Conservation (phyloP, 495 filamentous ascomycete genomes). For the Aspergillus panamensis region DNA sequence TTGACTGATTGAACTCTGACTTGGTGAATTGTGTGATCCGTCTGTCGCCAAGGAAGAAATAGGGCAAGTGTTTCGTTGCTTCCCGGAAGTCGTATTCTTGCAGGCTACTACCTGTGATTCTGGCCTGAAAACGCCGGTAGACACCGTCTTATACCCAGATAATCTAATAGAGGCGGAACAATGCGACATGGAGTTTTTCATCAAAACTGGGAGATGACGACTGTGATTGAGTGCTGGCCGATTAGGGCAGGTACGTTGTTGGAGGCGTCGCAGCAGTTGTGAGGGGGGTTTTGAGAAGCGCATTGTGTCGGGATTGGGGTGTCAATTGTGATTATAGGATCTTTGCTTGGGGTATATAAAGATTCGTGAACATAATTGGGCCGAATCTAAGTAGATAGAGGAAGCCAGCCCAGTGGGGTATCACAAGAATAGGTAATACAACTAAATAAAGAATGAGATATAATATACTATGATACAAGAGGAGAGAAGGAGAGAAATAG, state of each 20-base stretch:
- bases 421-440: neutral
- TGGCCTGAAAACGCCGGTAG: neutral
- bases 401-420: neutral
- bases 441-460: neutral
- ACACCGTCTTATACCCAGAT: neutral
- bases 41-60: neutral
- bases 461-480: neutral
- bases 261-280: neutral
- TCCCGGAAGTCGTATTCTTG: neutral
- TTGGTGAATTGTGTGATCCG: neutral
- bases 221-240: neutral
- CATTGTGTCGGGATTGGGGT: neutral
- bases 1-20: conserved; percentile 22
- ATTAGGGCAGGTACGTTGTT: neutral
- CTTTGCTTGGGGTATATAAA: neutral
- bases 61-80: neutral
- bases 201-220: neutral
- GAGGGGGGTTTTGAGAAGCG: neutral
- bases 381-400: neutral
- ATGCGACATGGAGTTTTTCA: neutral
- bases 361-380: neutral
- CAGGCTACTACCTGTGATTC: neutral
- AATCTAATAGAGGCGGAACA: neutral
- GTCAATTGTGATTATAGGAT: neutral
- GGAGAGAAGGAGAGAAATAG: neutral